Evolutionary conservation across 208 protist species (phyloP).

Genomic region (Crithidia bombi): DNA sequence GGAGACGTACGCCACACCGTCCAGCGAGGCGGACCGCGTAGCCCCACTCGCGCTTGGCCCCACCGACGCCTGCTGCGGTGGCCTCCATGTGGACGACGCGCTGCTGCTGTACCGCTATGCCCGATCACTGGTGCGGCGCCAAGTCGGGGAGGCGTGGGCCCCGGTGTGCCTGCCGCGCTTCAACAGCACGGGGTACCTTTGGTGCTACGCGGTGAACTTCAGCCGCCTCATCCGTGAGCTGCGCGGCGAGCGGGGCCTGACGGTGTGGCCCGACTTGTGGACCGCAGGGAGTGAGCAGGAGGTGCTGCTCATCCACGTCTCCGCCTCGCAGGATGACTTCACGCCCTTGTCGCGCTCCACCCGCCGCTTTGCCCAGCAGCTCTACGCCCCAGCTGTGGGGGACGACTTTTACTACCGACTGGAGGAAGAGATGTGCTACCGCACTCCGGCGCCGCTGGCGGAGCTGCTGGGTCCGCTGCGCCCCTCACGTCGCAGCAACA

Average conservation of each 20-base stretch:
- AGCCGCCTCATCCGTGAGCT: conserved; percentile 24
- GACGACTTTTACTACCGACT: conserved; percentile 26
- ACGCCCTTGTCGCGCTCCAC: conserved; percentile 23
- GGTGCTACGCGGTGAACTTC: conserved; percentile 67
- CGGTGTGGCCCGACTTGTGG: conserved; percentile 29
- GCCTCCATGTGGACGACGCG: conserved; percentile 56
- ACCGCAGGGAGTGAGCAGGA: conserved; percentile 22
- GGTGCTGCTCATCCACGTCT: conserved; percentile 55
- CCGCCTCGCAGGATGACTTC: conserved; percentile 47
- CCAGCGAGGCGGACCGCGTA: not conserved
- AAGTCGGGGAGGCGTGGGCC: conserved; percentile 71
- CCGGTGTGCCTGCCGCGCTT: conserved; percentile 78
- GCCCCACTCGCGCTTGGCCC: conserved; percentile 18
- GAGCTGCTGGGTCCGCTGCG: conserved; percentile 27
- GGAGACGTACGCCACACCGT: conserved; percentile 18
- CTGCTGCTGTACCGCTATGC: conserved; percentile 71
- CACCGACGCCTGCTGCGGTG: conserved; percentile 18
- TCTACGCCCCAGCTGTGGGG: conserved; percentile 25
- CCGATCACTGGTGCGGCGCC: conserved; percentile 45
- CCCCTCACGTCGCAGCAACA: conserved; percentile 5
- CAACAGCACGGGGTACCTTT: conserved; percentile 78
- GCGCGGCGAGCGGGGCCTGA: conserved; percentile 13
- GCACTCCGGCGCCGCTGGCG: conserved; percentile 23
- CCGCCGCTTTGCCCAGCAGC: conserved; percentile 16
- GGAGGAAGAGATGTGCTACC: conserved; percentile 33